Conservation (phyloP, 140 eudicot genomes). For the Anethum foeniculum region DNA sequence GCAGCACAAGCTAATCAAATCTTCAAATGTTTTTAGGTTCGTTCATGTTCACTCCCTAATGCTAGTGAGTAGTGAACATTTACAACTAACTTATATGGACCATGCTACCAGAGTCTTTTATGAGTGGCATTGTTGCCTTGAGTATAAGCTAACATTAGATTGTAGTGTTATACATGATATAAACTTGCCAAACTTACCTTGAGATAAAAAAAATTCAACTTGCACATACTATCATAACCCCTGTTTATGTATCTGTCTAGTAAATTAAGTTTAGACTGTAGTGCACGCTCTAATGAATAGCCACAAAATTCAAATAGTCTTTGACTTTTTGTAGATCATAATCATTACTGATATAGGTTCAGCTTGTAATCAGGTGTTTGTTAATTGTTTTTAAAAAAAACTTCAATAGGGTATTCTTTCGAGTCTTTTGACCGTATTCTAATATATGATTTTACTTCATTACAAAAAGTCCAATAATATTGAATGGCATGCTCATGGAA, state of each 20-base stretch:
- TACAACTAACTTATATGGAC: not conserved
- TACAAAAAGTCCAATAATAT: not conserved
- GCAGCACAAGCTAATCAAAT: slow-evolving; percentile 54
- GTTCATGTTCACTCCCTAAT: not conserved
- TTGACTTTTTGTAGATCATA: too few relatives aligned
- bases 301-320: too few relatives aligned
- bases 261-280: not conserved
- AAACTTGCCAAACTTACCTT: not conserved
- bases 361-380: too few relatives aligned
- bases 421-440: not conserved
- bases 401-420: too few relatives aligned
- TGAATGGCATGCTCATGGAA: not conserved
- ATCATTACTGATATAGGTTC: too few relatives aligned
- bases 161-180: not conserved
- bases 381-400: too few relatives aligned
- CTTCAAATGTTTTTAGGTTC: slow-evolving; percentile 31
- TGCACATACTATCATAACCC: not conserved
- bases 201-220: not conserved
- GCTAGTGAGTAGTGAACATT: not conserved
- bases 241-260: not conserved
- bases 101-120: not conserved
- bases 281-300: not conserved
- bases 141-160: not conserved
- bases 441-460: not conserved
- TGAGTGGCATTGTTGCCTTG: not conserved